These are phyloP conservation scores for Globisporangium acanthophoron DNA, from an alignment of 352 stramenopile species.

Conservation along the genomic window DNA sequence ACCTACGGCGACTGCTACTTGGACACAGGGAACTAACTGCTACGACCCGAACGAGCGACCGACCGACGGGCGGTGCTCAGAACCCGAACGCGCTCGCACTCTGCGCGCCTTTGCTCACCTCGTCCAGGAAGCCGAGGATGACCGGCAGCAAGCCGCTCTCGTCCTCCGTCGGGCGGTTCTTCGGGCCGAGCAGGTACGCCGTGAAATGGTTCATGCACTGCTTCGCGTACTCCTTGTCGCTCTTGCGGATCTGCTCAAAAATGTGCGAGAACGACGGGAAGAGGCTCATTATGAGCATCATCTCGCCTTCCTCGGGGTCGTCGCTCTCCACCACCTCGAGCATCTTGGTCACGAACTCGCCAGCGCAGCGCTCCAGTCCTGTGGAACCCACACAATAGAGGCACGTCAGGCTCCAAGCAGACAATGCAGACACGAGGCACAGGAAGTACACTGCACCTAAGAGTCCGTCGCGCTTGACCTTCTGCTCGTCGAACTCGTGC, in stretches of 20 bases:
- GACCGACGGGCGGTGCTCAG: conserved; percentile 23
- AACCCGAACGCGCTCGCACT: conserved; percentile 68
- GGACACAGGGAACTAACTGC: neutral
- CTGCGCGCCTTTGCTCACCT: conserved; percentile 56
- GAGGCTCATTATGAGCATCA: conserved; percentile 75
- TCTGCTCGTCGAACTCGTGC: conserved; percentile 72
- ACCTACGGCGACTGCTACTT: conserved; percentile 7
- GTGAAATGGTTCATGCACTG: conserved; percentile 87
- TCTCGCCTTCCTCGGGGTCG: conserved; percentile 72
- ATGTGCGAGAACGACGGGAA: conserved; percentile 88
- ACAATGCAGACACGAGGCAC: too few species aligned
- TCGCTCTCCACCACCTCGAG: conserved; percentile 77
- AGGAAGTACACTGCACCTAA: too few species aligned
- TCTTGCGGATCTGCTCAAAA: conserved; percentile 77
- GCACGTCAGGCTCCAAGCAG: too few species aligned
- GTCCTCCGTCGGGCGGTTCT: conserved; percentile 78
- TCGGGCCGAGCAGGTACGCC: conserved; percentile 74
- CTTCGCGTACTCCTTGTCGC: conserved; percentile 73
- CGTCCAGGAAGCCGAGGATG: conserved; percentile 71
- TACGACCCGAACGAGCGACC: neutral
- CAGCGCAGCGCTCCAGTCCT: conserved; percentile 79
- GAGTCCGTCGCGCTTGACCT: conserved; percentile 79
- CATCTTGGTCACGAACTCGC: conserved; percentile 86
- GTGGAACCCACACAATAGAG: too few species aligned
- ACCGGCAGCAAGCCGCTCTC: conserved; percentile 62